Percentiles rank a stretch among this genome's conserved stretches.
Conservation (phyloP, 208 protist species). For the Novymonas esmeraldas region DNA sequence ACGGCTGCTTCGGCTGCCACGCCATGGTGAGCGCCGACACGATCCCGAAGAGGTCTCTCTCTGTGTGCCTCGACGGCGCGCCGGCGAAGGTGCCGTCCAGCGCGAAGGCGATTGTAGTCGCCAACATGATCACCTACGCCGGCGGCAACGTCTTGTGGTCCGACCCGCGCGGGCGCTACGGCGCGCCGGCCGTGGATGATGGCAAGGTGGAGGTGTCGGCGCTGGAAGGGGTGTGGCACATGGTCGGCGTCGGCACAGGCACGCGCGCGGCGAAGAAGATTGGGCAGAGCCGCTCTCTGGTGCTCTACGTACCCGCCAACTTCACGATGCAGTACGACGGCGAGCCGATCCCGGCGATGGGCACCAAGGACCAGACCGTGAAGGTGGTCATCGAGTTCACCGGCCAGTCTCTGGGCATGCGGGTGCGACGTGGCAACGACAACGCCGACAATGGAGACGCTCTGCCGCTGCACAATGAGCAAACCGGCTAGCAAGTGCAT, state of each 20-base stretch:
- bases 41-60: slow-evolving; percentile 35
- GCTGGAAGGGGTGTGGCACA: slow-evolving; percentile 60
- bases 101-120: slow-evolving; percentile 46
- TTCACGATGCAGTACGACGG: slow-evolving; percentile 73
- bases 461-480: no score
- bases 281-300: slow-evolving; percentile 34
- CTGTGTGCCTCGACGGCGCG: slow-evolving; percentile 37
- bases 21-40: slow-evolving; percentile 39
- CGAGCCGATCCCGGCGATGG: slow-evolving; percentile 46
- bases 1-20: slow-evolving; percentile 53
- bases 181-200: slow-evolving; percentile 36
- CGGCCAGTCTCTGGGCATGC: slow-evolving; percentile 38
- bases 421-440: no score
- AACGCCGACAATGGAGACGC: no score
- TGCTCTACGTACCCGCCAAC: slow-evolving; percentile 44
- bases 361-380: slow-evolving; percentile 27
- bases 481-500: no score
- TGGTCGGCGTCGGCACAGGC: slow-evolving; percentile 49
- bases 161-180: slow-evolving; percentile 33
- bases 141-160: slow-evolving; percentile 58
- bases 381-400: slow-evolving; percentile 37
- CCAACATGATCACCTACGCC: slow-evolving; percentile 62
- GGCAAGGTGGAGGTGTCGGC: slow-evolving; percentile 39
- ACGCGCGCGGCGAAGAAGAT: slow-evolving; percentile 43
- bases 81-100: slow-evolving; percentile 32